phyloP scores from a whole-genome alignment of 1,139 yeast genomes.

The Hanseniaspora uvarum region DNA sequence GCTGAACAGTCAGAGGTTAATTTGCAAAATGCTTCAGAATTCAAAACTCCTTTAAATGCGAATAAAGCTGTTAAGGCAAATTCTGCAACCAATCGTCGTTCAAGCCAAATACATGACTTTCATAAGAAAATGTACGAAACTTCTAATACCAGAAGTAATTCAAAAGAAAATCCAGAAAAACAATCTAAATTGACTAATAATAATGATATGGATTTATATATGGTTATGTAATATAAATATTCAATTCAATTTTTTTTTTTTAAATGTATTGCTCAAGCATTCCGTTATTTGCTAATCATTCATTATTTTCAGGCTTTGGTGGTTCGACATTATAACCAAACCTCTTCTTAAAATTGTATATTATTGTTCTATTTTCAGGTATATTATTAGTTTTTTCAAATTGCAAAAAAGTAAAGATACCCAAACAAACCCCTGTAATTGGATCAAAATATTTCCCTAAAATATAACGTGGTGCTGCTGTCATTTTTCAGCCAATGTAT shows the following conservation, averaged over 20 bases:
- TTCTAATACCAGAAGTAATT: background rate
- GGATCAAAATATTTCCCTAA: slow-evolving; percentile 41
- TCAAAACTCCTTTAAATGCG: background rate
- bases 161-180: background rate
- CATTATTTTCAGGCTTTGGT: background rate
- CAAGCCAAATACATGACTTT: background rate
- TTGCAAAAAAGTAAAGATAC: slow-evolving; percentile 49
- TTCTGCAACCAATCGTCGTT: background rate
- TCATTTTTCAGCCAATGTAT: too few species aligned
- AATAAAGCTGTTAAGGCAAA: background rate
- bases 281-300: background rate
- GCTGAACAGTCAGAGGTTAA: background rate
- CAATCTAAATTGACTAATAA: background rate
- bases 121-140: background rate
- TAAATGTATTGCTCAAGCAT: background rate
- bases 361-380: slow-evolving; percentile 40
- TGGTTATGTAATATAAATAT: slow-evolving; percentile 4
- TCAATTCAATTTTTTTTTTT: background rate
- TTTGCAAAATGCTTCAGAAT: background rate
- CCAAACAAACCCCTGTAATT: slow-evolving; percentile 47
- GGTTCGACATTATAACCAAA: background rate
- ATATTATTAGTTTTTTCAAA: slow-evolving; percentile 49
- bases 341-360: slow-evolving; percentile 9
- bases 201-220: slow-evolving; percentile 10
- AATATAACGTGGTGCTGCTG: slow-evolving; percentile 23